These are phyloP conservation scores for Podila epigama DNA, from an alignment of 192 early-diverging fungal species.

Conservation along the genomic window DNA sequence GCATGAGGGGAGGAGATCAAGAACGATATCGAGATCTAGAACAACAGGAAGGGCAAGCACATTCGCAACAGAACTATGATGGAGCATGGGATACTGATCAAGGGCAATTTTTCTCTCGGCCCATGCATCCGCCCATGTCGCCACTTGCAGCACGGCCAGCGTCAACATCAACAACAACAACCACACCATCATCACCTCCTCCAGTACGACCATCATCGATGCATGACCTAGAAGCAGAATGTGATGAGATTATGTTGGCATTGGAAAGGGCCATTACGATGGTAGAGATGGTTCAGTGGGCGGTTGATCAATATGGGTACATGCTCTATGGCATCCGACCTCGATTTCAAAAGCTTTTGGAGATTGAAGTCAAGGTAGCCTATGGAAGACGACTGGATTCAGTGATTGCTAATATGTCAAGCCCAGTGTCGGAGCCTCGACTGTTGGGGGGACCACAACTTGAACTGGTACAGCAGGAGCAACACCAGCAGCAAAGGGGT, in stretches of 20 bases:
- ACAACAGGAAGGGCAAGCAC: too few species aligned
- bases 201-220: not conserved
- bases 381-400: constrained; percentile 14
- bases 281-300: constrained; percentile 53
- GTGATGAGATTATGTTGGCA: constrained; percentile 14
- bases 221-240: not conserved
- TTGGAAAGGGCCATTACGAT: constrained; percentile 18
- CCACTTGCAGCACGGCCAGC: too few species aligned
- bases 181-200: not conserved
- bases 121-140: too few species aligned
- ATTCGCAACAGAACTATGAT: too few species aligned
- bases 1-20: too few species aligned
- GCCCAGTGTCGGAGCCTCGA: not conserved
- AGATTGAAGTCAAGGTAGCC: constrained; percentile 53
- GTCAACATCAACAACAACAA: not conserved
- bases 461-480: not conserved
- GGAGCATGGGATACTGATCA: too few species aligned
- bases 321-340: constrained; percentile 55
- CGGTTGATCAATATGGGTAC: constrained; percentile 61
- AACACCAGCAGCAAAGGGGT: not conserved
- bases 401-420: not conserved
- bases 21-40: too few species aligned
- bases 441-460: not conserved
- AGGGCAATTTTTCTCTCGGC: too few species aligned
- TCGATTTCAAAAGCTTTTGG: constrained; percentile 53